Percentiles rank a stretch among this genome's conserved stretches.
These are phyloP conservation scores for Verticillium klebahnii DNA, from an alignment of 2,329 filamentous ascomycete species.

Conservation along the genomic window DNA sequence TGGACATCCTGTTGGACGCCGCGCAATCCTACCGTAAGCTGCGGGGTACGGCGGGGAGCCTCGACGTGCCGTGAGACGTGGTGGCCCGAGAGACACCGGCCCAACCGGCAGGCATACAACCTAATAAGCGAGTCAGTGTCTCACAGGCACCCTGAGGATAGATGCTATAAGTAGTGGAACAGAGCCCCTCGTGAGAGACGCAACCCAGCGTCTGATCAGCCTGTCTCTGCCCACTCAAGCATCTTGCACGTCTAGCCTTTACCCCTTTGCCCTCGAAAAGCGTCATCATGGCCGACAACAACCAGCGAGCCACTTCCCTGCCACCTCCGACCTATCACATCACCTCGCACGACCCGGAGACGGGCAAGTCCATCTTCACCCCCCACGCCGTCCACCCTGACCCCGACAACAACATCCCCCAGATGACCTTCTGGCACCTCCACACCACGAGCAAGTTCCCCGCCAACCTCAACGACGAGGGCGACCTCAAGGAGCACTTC, in stretches of 20 bases:
- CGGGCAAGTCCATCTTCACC: neutral
- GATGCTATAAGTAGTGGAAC: neutral
- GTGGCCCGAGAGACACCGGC: no score
- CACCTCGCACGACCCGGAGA: neutral
- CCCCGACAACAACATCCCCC: constrained; percentile 17
- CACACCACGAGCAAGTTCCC: constrained; percentile 7
- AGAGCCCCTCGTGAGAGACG: neutral
- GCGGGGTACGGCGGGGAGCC: no score
- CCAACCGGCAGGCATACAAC: no score
- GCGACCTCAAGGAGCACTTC: constrained; percentile 8
- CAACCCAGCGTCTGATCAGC: no score
- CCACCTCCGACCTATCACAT: neutral
- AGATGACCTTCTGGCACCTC: constrained; percentile 17
- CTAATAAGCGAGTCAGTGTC: no score
- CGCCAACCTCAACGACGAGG: constrained; percentile 8
- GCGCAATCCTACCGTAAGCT: no score
- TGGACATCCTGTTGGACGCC: no score
- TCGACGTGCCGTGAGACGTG: no score
- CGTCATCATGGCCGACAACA: neutral
- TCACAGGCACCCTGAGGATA: no score
- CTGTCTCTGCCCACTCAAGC: neutral
- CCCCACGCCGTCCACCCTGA: neutral
- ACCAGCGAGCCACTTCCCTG: neutral
- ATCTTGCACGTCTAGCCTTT: neutral
- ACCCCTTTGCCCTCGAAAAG: neutral